These are phyloP conservation scores for Schizosaccharomyces cryophilus DNA, from an alignment of 805 yeast genomes.

Conservation along the genomic window DNA sequence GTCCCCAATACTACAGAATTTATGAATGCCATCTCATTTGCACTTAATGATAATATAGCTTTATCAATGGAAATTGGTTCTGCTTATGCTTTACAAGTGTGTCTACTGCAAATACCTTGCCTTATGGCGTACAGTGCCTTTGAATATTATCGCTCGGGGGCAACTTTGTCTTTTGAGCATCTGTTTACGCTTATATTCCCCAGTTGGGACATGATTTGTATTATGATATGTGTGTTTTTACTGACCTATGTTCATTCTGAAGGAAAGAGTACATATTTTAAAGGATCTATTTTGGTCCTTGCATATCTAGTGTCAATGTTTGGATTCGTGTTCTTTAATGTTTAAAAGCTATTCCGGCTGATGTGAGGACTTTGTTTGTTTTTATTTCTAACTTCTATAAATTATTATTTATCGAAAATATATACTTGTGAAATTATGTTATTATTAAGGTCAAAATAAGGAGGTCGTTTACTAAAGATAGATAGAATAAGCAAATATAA, in stretches of 20 bases:
- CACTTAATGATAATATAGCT: slow-evolving; percentile 86
- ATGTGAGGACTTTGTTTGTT: too few relatives aligned
- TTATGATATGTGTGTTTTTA: slow-evolving; percentile 60
- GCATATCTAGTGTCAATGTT: slow-evolving; percentile 46
- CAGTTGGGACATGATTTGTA: slow-evolving; percentile 79
- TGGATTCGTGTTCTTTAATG: slow-evolving; percentile 26
- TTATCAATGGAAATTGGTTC: slow-evolving; percentile 90
- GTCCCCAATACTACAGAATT: slow-evolving; percentile 96
- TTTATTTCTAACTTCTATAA: too few relatives aligned
- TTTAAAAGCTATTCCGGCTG: not conserved
- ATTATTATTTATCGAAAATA: too few relatives aligned
- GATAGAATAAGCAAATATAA: too few relatives aligned
- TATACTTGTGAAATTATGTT: too few relatives aligned
- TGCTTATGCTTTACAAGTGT: slow-evolving; percentile 90
- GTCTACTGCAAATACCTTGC: slow-evolving; percentile 77
- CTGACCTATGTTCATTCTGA: slow-evolving; percentile 89
- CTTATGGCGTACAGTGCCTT: slow-evolving; percentile 31
- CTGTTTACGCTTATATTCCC: slow-evolving; percentile 53
- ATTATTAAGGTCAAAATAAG: too few relatives aligned
- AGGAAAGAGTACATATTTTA: slow-evolving; percentile 88
- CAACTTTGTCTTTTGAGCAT: slow-evolving; percentile 10
- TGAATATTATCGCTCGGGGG: slow-evolving; percentile 1
- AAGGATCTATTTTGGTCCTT: slow-evolving; percentile 44
- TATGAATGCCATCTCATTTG: slow-evolving; percentile 88
- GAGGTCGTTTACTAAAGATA: too few relatives aligned